Evolutionary conservation across 2,329 filamentous ascomycete genomes (phyloP).

Genomic region (Phaeosphaeriaceae sp.): DNA sequence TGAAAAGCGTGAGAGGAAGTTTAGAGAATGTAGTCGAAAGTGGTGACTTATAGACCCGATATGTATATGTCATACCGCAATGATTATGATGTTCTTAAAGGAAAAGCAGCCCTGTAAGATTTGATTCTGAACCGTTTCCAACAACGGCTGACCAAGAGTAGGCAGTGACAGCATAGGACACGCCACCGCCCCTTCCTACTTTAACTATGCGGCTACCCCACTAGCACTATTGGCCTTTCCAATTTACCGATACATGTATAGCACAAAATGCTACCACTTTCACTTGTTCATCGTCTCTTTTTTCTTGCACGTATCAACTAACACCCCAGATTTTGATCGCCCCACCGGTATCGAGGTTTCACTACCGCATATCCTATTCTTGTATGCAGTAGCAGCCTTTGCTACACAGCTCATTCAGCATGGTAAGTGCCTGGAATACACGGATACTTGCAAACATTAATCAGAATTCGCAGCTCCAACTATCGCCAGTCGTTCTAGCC

Average conservation of each 20-base stretch:
- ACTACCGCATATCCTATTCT: too few relatives aligned
- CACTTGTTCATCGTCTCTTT: not conserved
- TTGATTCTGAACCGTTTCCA: too few relatives aligned
- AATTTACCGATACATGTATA: not conserved
- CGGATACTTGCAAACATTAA: not conserved
- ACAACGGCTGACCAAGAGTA: too few relatives aligned
- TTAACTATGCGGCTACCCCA: too few relatives aligned
- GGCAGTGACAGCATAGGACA: too few relatives aligned
- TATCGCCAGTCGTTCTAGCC: slow-evolving; percentile 26
- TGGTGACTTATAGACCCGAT: not conserved
- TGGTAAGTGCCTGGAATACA: slow-evolving; percentile 10
- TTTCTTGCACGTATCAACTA: not conserved
- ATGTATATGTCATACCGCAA: too few relatives aligned
- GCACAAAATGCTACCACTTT: not conserved
- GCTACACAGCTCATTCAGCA: slow-evolving; percentile 9
- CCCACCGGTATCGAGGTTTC: not conserved
- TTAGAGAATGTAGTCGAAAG: slow-evolving; percentile 24
- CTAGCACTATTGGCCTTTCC: not conserved
- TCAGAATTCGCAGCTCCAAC: slow-evolving; percentile 49
- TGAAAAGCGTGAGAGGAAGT: slow-evolving; percentile 30
- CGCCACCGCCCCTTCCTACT: too few relatives aligned
- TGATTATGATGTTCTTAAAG: too few relatives aligned
- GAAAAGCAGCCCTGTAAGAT: too few relatives aligned
- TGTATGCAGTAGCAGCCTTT: not conserved
- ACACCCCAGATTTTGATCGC: not conserved